phyloP scores from a whole-genome alignment of 306 rosid species.

The Vigna mungo region DNA sequence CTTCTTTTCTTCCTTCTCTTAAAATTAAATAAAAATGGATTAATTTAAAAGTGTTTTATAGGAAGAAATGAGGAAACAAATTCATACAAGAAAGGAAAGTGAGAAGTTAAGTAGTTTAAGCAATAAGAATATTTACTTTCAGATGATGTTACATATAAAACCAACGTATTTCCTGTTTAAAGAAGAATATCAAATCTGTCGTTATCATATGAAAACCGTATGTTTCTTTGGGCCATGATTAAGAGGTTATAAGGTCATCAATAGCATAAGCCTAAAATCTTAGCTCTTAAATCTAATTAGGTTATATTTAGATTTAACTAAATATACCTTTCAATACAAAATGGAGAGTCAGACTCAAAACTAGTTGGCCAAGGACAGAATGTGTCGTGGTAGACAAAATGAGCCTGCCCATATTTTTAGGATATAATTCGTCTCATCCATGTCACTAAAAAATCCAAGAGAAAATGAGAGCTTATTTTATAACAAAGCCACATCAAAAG shows the following conservation, averaged over 20 bases:
- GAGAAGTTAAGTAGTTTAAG: neutral
- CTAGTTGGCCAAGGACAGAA: slow-evolving; percentile 55
- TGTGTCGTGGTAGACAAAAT: slow-evolving; percentile 50
- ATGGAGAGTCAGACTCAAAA: slow-evolving; percentile 57
- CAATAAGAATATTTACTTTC: neutral
- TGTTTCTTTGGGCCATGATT: slow-evolving; percentile 7
- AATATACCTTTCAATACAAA: slow-evolving; percentile 36
- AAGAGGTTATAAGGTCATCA: slow-evolving; percentile 42
- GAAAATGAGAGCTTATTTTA: slow-evolving; percentile 55
- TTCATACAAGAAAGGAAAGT: neutral
- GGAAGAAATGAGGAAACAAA: neutral
- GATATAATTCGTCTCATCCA: slow-evolving; percentile 45
- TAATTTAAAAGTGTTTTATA: neutral
- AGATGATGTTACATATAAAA: neutral
- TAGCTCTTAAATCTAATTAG: slow-evolving; percentile 36
- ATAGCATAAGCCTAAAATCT: slow-evolving; percentile 21
- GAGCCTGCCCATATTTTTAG: slow-evolving; percentile 47
- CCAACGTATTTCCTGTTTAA: slow-evolving; percentile 1
- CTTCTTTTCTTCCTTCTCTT: neutral
- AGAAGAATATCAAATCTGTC: slow-evolving; percentile 27
- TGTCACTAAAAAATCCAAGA: slow-evolving; percentile 44
- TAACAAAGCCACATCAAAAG: slow-evolving; percentile 46
- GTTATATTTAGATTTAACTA: slow-evolving; percentile 41
- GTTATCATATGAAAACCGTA: slow-evolving; percentile 20
- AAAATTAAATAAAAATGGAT: neutral